A percentile compares a stretch with the other conserved stretches of the same genome.
Conservation (phyloP, 805 yeast species). For the Yarrowia yakushimensis region DNA sequence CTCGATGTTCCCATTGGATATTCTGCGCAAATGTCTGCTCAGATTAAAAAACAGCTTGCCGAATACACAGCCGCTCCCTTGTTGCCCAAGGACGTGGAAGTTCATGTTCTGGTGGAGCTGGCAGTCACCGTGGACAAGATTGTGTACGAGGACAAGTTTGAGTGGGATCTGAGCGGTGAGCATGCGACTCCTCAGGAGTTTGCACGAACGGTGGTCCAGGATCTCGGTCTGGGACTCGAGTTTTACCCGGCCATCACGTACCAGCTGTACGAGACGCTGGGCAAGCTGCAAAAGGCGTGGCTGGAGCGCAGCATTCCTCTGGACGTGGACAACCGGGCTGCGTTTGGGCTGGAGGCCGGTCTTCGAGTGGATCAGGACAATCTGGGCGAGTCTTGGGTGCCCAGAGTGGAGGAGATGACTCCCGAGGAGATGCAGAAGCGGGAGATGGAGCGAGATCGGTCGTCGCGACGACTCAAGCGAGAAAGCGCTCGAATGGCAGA, state of each 20-base stretch:
- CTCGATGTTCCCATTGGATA: constrained; percentile 67
- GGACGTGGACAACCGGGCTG: constrained; percentile 55
- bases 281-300: constrained; percentile 76
- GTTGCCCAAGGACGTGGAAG: constrained; percentile 60
- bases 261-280: constrained; percentile 73
- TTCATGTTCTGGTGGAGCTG: constrained; percentile 75
- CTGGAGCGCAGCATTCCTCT: constrained; percentile 61
- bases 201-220: constrained; percentile 77
- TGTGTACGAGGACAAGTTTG: constrained; percentile 86
- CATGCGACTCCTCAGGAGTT: constrained; percentile 75
- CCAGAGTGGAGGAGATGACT: constrained; percentile 77
- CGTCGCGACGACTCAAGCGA: constrained; percentile 85
- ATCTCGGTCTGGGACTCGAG: constrained; percentile 78
- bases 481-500: constrained; percentile 76
- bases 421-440: constrained; percentile 93
- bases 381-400: constrained; percentile 81
- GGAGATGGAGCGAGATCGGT: constrained; percentile 92
- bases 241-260: constrained; percentile 87
- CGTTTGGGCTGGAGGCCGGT: constrained; percentile 61
- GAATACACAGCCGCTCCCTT: constrained; percentile 65
- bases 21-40: constrained; percentile 60
- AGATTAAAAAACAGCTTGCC: constrained; percentile 76
- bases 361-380: constrained; percentile 70
- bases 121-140: constrained; percentile 79
- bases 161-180: constrained; percentile 69